Base-by-base conservation (phyloP, 2,329 filamentous ascomycete genomes). In the Neocatenulostroma microsporum region DNA sequence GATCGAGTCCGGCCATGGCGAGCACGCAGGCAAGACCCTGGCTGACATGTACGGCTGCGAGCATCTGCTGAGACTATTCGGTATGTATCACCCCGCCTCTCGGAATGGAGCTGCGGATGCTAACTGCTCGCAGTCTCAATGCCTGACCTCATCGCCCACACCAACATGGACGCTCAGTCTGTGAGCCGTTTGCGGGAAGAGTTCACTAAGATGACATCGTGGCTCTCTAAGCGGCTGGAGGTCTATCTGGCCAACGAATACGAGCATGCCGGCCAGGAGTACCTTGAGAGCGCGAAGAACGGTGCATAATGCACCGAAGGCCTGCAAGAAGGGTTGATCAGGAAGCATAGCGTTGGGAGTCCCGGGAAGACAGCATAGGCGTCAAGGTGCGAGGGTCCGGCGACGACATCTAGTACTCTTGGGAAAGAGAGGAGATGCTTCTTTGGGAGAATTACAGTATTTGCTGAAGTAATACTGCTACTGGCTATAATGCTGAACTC, bases 131-230 rank as follows among this genome's bases (percentile, higher is more conserved):
- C 50, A 94, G 89, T 93, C 3, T 82, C 83, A 1, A 78, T 96
- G 50, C 89, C 91, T 1, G 91, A 98, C 57, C 78, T 96, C 26
- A 80, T 96, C 44, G 88, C 88, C 3, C 91, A 98, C 60, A 98
- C 91, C 35, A 96, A 96, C 64, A 94, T 98, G 87, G 91, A 96
- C 55, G 73, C 82, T 36, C 87, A 94, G 59, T 88, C 87, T 2
- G 85, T 94, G 27, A 83, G 81, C 44, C 82, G 87, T 30, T 76
- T 96, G 18, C 81, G 87, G 10, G 86, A 95, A 53, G 91, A 98
- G 60, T 73, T 98, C 12, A 74, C 77, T 49, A 89, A 87, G 62
- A 80, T 98, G 62, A 85, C 82, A 9, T 72, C 77, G 36, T 98
- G 88, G 86, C 70, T 98, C 37, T 76, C 80, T 41, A 83, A 81